Percentiles rank a stretch among this genome's conserved stretches.
These are phyloP conservation scores for Ganoderma lucidum DNA, from an alignment of 1,284 basidiomycete species.

Conservation along the genomic window DNA sequence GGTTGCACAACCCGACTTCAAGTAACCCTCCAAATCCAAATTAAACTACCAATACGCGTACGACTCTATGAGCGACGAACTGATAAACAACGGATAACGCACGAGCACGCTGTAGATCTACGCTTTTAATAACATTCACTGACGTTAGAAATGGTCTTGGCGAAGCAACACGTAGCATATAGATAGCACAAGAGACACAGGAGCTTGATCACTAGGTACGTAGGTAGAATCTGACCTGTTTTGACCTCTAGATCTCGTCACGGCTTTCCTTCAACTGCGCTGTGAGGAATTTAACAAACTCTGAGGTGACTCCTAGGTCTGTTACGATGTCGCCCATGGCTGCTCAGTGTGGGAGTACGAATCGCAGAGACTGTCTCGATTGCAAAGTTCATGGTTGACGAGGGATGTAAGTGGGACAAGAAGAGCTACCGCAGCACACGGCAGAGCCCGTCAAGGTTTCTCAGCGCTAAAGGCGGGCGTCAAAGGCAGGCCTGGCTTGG, in stretches of 20 bases:
- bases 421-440: slow-evolving; percentile 2
- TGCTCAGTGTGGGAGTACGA: background rate
- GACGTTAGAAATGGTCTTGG: background rate
- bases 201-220: too few species aligned
- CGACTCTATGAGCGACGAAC: too few species aligned
- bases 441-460: background rate
- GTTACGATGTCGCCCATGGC: slow-evolving; percentile 14
- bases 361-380: background rate
- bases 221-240: slow-evolving; percentile 14
- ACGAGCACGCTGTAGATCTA: background rate
- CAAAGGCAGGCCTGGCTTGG: too few species aligned
- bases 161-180: too few species aligned
- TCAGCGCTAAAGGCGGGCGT: too few species aligned
- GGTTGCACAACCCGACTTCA: background rate
- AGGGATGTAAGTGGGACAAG: background rate
- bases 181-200: too few species aligned
- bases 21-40: too few species aligned
- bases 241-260: slow-evolving; percentile 12
- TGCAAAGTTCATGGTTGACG: background rate
- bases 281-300: slow-evolving; percentile 27
- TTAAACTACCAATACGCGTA: too few species aligned
- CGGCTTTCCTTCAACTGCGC: slow-evolving; percentile 25
- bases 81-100: background rate
- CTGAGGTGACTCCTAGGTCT: slow-evolving; percentile 15
- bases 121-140: too few species aligned